phyloP scores from a whole-genome alignment of 2,329 filamentous ascomycete genomes.

The Cercospora sp. region DNA sequence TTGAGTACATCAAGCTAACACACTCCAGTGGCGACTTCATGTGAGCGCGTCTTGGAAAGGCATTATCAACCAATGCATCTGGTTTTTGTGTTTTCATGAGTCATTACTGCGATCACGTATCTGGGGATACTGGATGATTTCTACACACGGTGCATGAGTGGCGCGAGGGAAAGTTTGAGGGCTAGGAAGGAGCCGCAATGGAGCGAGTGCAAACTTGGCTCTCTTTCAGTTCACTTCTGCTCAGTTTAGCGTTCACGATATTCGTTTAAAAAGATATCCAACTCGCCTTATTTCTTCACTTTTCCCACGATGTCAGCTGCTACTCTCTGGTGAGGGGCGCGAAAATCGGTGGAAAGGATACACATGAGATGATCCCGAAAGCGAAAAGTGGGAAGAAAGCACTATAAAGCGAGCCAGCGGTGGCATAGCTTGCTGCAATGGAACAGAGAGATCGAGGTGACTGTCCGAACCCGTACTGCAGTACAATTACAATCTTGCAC shows the following conservation, averaged over 20 bases:
- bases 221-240: conserved; percentile 6
- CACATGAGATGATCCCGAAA: neutral
- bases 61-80: neutral
- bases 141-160: neutral
- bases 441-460: neutral
- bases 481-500: conserved; percentile 26
- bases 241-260: conserved; percentile 11
- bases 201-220: conserved; percentile 11
- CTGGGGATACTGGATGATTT: neutral
- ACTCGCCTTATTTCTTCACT: neutral
- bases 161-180: neutral
- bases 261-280: neutral
- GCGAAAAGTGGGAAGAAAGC: neutral
- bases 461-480: neutral
- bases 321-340: neutral
- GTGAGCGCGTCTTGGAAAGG: neutral
- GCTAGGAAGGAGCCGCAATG: neutral
- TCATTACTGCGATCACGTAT: neutral
- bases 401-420: neutral
- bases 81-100: neutral
- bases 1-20: conserved; percentile 3
- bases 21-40: conserved; percentile 17
- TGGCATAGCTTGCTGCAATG: neutral
- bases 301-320: neutral
- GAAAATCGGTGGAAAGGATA: neutral